Base-by-base conservation (phyloP, 495 filamentous ascomycete species). In the Aspergillus cristatus region DNA sequence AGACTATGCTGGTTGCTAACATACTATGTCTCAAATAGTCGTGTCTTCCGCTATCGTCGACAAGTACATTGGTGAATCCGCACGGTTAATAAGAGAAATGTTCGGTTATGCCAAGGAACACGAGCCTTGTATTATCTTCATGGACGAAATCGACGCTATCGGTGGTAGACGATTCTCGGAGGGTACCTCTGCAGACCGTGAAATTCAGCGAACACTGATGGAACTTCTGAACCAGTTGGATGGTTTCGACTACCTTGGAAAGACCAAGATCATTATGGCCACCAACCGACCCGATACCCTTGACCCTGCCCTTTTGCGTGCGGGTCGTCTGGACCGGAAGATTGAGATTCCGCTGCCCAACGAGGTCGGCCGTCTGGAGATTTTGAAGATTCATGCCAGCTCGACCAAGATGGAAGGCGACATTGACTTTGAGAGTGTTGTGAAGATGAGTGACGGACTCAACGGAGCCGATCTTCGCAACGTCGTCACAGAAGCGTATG, bases 241-340 rank as follows among this genome's bases (percentile, higher is more conserved):
- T 60, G 93, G 93, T 39, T 99, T 99, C 69, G 93, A 99, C 59
- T 99, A 99, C 61, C 73, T 99, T 4, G 93, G 93, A 40, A 94
- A 96, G 74, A 99, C 93, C 15, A 99, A 99, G 71, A 99, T 99
- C 63, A 99, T 97, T 68, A 99, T 99, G 93, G 93, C 93, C 18
- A 99, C 93, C 24, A 99, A 99, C 70, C 76, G 93, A 59, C 93
- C 93, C 11, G 93, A 99, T 60, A 99, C 93, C 2, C 77, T 99
- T 14, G 93, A 99, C 57, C 93, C 93, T 7, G 93, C 93, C 7
- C 70, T 99, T 40, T 68, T 99, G 36, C 79, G 93, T 63, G 93
- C 93, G 14, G 93, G 93, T 42, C 81, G 93, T 53, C 67, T 99
- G 47, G 93, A 99, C 58, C 75, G 93, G 41, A 99, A 99, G 75